Percentiles rank a stretch among this genome's conserved stretches.
These are phyloP conservation scores for Magnusiomyces paraingens DNA, from an alignment of 1,139 yeast genomes.

Conservation along the genomic window DNA sequence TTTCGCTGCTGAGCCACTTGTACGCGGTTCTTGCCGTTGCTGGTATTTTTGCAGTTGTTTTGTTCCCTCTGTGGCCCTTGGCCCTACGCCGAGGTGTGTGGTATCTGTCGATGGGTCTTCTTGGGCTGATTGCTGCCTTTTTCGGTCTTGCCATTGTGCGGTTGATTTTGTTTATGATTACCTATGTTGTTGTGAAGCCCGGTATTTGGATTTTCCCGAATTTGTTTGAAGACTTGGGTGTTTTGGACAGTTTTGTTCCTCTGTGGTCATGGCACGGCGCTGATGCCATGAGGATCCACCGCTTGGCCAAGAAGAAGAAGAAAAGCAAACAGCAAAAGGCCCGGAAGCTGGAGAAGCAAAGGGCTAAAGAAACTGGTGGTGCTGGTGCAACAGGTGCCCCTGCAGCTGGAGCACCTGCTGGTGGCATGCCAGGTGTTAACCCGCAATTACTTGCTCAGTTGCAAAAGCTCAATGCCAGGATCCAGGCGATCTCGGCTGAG, in stretches of 20 bases:
- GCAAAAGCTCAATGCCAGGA: slow-evolving; percentile 12
- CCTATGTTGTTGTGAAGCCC: slow-evolving; percentile 52
- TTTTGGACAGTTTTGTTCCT: slow-evolving; percentile 87
- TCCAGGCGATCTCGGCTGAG: slow-evolving; percentile 8
- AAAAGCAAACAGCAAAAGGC: slow-evolving; percentile 13
- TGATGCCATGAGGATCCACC: slow-evolving; percentile 27
- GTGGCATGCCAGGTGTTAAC: slow-evolving; percentile 8
- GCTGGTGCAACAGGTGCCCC: not conserved
- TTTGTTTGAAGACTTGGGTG: slow-evolving; percentile 91
- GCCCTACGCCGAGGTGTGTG: slow-evolving; percentile 88
- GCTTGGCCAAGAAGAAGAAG: slow-evolving; percentile 26
- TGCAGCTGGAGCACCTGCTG: slow-evolving; percentile 10
- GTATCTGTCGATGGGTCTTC: slow-evolving; percentile 72
- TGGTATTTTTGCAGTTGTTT: slow-evolving; percentile 66
- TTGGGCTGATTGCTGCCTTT: slow-evolving; percentile 70
- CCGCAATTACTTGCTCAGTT: slow-evolving; percentile 12
- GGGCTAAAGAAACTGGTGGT: slow-evolving; percentile 7
- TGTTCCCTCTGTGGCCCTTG: slow-evolving; percentile 95
- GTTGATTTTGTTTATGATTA: slow-evolving; percentile 59
- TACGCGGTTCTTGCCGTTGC: slow-evolving; percentile 60
- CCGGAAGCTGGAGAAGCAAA: slow-evolving; percentile 1
- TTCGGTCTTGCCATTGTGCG: slow-evolving; percentile 77
- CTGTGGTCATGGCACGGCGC: slow-evolving; percentile 74
- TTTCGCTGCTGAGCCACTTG: slow-evolving; percentile 56
- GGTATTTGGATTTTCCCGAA: slow-evolving; percentile 97